Evolutionary conservation across 2,329 filamentous ascomycete species (phyloP).

Genomic region (Xylaria sp.): DNA sequence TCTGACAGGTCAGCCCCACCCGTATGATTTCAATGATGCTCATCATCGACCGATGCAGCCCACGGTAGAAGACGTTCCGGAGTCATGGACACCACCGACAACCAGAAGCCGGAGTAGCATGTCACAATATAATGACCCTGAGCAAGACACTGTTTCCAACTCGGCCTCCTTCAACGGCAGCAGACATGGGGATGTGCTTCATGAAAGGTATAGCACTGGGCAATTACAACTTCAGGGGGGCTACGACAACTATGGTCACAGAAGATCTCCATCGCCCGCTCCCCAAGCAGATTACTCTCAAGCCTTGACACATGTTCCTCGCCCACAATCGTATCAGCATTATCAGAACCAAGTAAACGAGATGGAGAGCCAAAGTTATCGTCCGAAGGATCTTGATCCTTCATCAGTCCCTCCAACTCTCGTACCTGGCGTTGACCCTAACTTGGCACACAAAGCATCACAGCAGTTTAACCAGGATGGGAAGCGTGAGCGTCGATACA

Average conservation of each 20-base stretch:
- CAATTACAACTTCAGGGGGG: slow-evolving; percentile 27
- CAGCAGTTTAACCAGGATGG: slow-evolving; percentile 54
- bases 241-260: slow-evolving; percentile 31
- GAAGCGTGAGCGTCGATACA: slow-evolving; percentile 43
- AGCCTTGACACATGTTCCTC: slow-evolving; percentile 24
- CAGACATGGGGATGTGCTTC: slow-evolving; percentile 32
- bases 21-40: slow-evolving; percentile 47
- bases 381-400: slow-evolving; percentile 37
- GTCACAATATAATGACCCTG: slow-evolving; percentile 36
- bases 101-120: slow-evolving; percentile 25
- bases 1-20: slow-evolving; percentile 42
- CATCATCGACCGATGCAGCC: slow-evolving; percentile 53
- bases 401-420: slow-evolving; percentile 52
- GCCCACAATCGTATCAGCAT: slow-evolving; percentile 23
- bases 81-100: slow-evolving; percentile 39
- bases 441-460: slow-evolving; percentile 50
- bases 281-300: slow-evolving; percentile 35
- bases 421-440: slow-evolving; percentile 56
- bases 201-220: slow-evolving; percentile 30
- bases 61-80: slow-evolving; percentile 59
- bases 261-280: slow-evolving; percentile 30
- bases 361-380: slow-evolving; percentile 33
- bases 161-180: slow-evolving; percentile 44
- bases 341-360: slow-evolving; percentile 34
- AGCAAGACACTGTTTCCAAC: slow-evolving; percentile 37